phyloP scores from a whole-genome alignment of 805 yeast species.

The Lachancea fermentati region DNA sequence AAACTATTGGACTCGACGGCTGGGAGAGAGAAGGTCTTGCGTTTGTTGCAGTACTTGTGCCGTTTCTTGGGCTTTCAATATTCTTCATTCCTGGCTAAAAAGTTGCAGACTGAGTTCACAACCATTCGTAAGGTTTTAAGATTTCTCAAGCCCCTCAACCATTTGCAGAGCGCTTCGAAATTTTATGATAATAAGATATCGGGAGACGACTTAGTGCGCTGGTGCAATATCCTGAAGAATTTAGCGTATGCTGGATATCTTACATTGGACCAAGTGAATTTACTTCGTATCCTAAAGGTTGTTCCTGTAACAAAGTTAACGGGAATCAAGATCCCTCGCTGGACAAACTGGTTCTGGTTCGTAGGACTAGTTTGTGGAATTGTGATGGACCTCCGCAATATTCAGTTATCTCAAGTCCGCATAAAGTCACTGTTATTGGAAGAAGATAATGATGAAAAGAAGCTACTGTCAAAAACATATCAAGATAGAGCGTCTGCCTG shows the following conservation, averaged over 20 bases:
- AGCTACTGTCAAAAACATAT: conserved; percentile 34
- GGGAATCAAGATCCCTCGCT: conserved; percentile 46
- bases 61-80: conserved; percentile 64
- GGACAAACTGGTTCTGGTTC: conserved; percentile 73
- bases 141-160: conserved; percentile 73
- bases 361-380: conserved; percentile 61
- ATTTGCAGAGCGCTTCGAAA: conserved; percentile 60
- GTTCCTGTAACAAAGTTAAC: conserved; percentile 47
- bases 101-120: conserved; percentile 57
- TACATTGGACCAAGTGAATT: conserved; percentile 55
- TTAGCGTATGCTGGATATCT: conserved; percentile 59
- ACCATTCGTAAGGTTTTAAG: conserved; percentile 79
- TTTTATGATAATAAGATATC: conserved; percentile 64
- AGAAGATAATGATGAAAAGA: conserved; percentile 29
- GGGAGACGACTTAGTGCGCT: conserved; percentile 41
- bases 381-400: conserved; percentile 50
- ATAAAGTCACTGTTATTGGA: conserved; percentile 34
- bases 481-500: conserved; percentile 44
- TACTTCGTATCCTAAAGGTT: conserved; percentile 42
- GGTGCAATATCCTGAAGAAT: conserved; percentile 41
- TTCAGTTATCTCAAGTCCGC: conserved; percentile 39
- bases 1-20: conserved; percentile 60
- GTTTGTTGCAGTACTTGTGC: conserved; percentile 74
- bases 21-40: conserved; percentile 76
- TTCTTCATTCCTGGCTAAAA: conserved; percentile 45